phyloP scores from a whole-genome alignment of 2,329 filamentous ascomycete species.

The Rhynchosporium agropyri region DNA sequence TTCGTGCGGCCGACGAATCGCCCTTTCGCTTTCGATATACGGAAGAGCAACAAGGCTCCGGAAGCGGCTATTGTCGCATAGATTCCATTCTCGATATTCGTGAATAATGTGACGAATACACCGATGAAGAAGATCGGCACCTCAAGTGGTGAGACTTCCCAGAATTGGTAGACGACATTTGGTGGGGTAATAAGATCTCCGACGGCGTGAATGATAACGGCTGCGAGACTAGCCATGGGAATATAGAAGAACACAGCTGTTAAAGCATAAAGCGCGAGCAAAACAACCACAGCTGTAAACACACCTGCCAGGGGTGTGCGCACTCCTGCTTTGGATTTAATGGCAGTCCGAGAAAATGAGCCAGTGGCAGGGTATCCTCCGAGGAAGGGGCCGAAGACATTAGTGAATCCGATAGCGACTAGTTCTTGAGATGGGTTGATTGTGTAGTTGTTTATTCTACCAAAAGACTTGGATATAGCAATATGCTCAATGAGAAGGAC shows the following conservation, averaged over 20 bases:
- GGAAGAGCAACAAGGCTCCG: conserved; percentile 77
- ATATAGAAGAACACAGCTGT: conserved; percentile 94
- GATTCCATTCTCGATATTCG: conserved; percentile 86
- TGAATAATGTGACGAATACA: conserved; percentile 87
- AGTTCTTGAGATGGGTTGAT: conserved; percentile 96
- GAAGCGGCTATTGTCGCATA: conserved; percentile 84
- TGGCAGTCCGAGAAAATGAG: conserved; percentile 94
- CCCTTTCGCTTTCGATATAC: conserved; percentile 80
- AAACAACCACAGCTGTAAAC: conserved; percentile 81
- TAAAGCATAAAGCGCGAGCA: conserved; percentile 87
- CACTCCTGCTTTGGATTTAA: conserved; percentile 96
- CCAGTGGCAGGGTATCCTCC: conserved; percentile 92
- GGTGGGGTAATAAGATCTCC: conserved; percentile 90
- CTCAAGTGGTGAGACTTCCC: conserved; percentile 88
- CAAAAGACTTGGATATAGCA: conserved; percentile 97
- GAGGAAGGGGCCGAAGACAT: conserved; percentile 87
- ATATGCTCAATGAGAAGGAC: conserved; percentile 96
- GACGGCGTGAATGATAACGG: conserved; percentile 94
- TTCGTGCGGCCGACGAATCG: conserved; percentile 81
- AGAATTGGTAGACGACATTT: conserved; percentile 92
- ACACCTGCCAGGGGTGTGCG: conserved; percentile 90
- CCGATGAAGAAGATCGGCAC: conserved; percentile 92
- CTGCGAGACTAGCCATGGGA: conserved; percentile 76
- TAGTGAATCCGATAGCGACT: conserved; percentile 89
- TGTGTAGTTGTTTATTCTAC: conserved; percentile 91